A percentile compares a stretch with the other conserved stretches of the same genome.
Conservation (phyloP, 2,329 filamentous ascomycete genomes). For the Volutella citrinella region DNA sequence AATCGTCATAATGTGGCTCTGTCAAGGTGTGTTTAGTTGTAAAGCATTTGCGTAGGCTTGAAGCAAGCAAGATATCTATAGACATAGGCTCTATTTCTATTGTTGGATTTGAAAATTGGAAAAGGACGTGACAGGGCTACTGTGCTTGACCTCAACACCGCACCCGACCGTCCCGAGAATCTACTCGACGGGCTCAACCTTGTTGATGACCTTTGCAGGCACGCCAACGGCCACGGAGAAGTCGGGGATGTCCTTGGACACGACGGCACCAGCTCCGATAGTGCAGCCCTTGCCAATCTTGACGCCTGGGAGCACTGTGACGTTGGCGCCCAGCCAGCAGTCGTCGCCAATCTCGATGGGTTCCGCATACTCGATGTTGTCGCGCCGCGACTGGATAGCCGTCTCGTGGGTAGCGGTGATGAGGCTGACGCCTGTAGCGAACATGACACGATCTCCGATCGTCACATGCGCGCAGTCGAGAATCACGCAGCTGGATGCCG, state of each 20-base stretch:
- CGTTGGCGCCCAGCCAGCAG: slow-evolving; percentile 52
- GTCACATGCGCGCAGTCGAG: slow-evolving; percentile 68
- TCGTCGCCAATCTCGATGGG: slow-evolving; percentile 48
- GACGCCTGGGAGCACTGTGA: slow-evolving; percentile 48
- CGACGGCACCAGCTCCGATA: slow-evolving; percentile 46
- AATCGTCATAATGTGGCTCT: no score
- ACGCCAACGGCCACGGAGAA: slow-evolving; percentile 46
- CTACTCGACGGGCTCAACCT: slow-evolving; percentile 39
- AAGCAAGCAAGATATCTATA: no score
- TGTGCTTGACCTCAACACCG: no score
- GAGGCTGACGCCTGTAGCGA: slow-evolving; percentile 68
- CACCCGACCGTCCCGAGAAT: no score
- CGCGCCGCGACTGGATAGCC: slow-evolving; percentile 47
- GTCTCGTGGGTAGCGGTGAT: slow-evolving; percentile 69
- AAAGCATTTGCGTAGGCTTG: no score
- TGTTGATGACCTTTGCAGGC: slow-evolving; percentile 46
- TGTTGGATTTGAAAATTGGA: no score
- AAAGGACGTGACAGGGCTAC: no score
- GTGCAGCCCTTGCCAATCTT: slow-evolving; percentile 50
- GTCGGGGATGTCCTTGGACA: slow-evolving; percentile 46
- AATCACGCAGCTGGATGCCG: slow-evolving; percentile 54
- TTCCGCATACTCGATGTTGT: slow-evolving; percentile 41
- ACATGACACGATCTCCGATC: slow-evolving; percentile 66
- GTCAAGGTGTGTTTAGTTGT: no score
- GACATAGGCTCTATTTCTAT: no score